These are phyloP conservation scores for Sarocladiaceae sp. DNA, from an alignment of 2,329 filamentous ascomycete species.

Conservation along the genomic window DNA sequence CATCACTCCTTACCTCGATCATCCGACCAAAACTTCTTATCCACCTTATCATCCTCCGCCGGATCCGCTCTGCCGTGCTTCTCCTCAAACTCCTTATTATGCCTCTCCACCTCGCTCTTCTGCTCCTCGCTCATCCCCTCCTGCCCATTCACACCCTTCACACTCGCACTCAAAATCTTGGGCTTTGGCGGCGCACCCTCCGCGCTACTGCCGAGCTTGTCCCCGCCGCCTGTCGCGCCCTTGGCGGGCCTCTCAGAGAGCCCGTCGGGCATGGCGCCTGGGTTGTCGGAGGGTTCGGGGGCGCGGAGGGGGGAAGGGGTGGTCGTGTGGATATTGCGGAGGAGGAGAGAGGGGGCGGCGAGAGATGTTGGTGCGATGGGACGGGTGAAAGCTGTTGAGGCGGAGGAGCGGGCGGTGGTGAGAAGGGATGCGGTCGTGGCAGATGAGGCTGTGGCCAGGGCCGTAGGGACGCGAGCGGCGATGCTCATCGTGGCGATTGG, in stretches of 20 bases:
- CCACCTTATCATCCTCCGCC: constrained; percentile 43
- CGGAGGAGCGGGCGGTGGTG: background rate
- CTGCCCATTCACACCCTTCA: constrained; percentile 25
- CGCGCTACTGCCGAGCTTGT: constrained; percentile 26
- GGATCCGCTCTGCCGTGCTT: constrained; percentile 40
- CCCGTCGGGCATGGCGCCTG: constrained; percentile 17
- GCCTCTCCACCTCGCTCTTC: constrained; percentile 49
- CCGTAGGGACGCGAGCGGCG: background rate
- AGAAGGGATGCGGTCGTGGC: background rate
- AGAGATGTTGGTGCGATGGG: background rate
- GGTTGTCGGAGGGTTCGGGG: constrained; percentile 11
- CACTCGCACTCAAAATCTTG: constrained; percentile 44
- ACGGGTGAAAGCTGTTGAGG: background rate
- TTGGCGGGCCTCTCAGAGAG: constrained; percentile 23
- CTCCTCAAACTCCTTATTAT: constrained; percentile 51
- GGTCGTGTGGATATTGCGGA: background rate
- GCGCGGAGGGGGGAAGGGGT: constrained; percentile 4
- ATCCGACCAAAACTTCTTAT: constrained; percentile 46
- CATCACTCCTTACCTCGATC: background rate
- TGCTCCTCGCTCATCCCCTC: constrained; percentile 41
- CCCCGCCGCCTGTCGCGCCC: constrained; percentile 33
- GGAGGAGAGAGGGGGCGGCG: background rate
- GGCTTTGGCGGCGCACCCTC: constrained; percentile 35
- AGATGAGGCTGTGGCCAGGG: background rate
- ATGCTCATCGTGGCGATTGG: background rate